Evolutionary conservation across 352 stramenopile genomes (phyloP), one percentile per base, ranked within the genome.

Genomic region (Peronospora belbahrii): DNA sequence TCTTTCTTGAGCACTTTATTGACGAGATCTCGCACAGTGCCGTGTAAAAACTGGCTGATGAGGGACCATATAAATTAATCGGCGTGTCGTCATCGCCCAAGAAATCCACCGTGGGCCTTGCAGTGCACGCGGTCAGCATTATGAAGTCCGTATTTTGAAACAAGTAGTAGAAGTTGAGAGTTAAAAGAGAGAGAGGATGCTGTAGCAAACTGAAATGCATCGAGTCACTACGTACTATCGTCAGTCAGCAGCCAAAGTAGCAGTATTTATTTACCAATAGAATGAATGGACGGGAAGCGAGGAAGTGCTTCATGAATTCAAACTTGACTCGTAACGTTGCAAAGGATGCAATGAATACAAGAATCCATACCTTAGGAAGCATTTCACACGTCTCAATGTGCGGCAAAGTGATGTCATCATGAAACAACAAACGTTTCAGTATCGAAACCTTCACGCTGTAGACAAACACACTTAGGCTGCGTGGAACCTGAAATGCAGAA

Each of bases 1-100:
- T 81, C 62, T 88, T 88, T 45, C 65, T 88, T 27, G 76, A 88
- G 53, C 73, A 85, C 60, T 88, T 88, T 34, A 85, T 88, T 52
- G 65, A 69, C 43, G 76, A 86, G 65, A 88, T 88, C 60, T 76
- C 71, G 37, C 62, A 72, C 55, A 72, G 62, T 40, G 22, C 51
- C 43, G 51, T 72, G 15, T 72, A 52, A 52, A 30, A 20, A 28
- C 24, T 10, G 23, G 23, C 9, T 43, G 42, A 25, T 15, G 19
- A 8, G n/a, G 34, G 18, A 22, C 34, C 50, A 60, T 40, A 13
- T 65, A 65, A 64, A 24, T 65, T 61, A 65, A 57, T 25, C 32
- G 48, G 32, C 37, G 46, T 15, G 19, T 47, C 20, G 34, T 35
- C 14, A 25, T 4, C 32, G 22, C 36, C 19, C 27, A 34, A 39